Conservation (phyloP, 129 eudicot genomes). For the Tagetes erecta region DNA sequence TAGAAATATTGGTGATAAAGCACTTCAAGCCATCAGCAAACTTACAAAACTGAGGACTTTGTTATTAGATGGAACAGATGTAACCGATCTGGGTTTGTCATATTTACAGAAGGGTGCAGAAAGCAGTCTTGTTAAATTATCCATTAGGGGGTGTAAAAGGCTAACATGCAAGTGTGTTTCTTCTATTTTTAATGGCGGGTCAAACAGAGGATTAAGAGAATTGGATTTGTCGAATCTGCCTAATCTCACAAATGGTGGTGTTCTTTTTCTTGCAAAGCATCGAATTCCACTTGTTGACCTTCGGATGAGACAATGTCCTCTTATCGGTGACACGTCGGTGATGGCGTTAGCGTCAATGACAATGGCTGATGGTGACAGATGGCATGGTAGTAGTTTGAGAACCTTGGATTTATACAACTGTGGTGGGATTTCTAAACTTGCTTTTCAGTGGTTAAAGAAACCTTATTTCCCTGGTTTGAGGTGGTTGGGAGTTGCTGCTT, state of each 20-base stretch:
- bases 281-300: constrained; percentile 66
- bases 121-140: constrained; percentile 59
- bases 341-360: constrained; percentile 96
- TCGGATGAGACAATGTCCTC: constrained; percentile 85
- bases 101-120: constrained; percentile 53
- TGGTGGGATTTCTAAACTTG: constrained; percentile 75
- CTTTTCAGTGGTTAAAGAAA: constrained; percentile 78
- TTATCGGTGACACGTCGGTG: constrained; percentile 82
- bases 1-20: constrained; percentile 83
- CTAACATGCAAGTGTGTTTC: constrained; percentile 79
- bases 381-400: constrained; percentile 77
- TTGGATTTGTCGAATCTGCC: constrained; percentile 87
- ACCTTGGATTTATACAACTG: constrained; percentile 83
- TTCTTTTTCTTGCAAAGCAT: constrained; percentile 68
- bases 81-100: constrained; percentile 69
- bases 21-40: constrained; percentile 61
- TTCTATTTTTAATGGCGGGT: constrained; percentile 52
- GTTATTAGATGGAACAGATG: constrained; percentile 78
- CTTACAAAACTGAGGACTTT: constrained; percentile 68
- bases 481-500: constrained; percentile 91
- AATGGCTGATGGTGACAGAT: constrained; percentile 62
- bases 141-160: constrained; percentile 89
- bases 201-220: constrained; percentile 57
- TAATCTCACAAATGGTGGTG: constrained; percentile 64
- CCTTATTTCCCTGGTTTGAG: constrained; percentile 95